These are phyloP conservation scores for Lophiotrema nucula DNA, from an alignment of 495 filamentous ascomycete genomes.

Conservation along the genomic window DNA sequence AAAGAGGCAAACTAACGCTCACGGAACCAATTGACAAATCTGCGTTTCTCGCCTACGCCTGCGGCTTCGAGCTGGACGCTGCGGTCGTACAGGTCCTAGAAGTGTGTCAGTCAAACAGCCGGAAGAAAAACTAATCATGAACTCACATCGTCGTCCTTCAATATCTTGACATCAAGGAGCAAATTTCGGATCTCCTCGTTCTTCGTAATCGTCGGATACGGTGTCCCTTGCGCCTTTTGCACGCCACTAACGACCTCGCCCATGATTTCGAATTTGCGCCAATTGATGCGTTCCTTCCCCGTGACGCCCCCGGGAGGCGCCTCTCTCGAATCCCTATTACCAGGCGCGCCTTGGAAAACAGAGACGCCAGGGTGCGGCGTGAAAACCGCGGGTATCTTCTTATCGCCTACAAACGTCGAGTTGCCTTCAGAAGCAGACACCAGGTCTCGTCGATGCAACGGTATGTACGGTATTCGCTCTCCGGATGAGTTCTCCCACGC, in stretches of 20 bases:
- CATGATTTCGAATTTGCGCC: constrained; percentile 97
- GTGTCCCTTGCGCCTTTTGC: constrained; percentile 82
- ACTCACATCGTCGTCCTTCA: constrained; percentile 61
- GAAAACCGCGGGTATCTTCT: constrained; percentile 40
- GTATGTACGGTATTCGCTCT: constrained; percentile 89
- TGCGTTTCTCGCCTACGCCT: constrained; percentile 24
- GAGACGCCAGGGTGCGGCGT: constrained; percentile 25
- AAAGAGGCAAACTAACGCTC: constrained; percentile 36
- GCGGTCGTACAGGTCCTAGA: constrained; percentile 61
- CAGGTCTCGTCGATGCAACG: constrained; percentile 84
- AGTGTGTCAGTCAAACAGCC: neutral
- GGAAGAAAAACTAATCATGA: neutral
- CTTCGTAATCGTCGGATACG: constrained; percentile 68
- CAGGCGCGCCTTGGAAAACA: constrained; percentile 27
- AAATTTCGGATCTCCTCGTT: constrained; percentile 67
- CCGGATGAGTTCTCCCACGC: constrained; percentile 93
- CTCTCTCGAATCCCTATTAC: constrained; percentile 27
- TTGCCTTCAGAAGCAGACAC: constrained; percentile 92
- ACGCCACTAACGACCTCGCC: constrained; percentile 87
- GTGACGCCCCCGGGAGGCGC: constrained; percentile 30
- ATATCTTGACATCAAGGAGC: constrained; percentile 64
- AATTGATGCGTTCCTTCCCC: constrained; percentile 70
- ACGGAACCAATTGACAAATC: constrained; percentile 34
- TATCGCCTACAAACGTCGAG: constrained; percentile 72
- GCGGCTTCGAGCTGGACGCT: constrained; percentile 54